Base-by-base conservation (phyloP, 768 basidiomycete species). In the Trametes sanguinea region DNA sequence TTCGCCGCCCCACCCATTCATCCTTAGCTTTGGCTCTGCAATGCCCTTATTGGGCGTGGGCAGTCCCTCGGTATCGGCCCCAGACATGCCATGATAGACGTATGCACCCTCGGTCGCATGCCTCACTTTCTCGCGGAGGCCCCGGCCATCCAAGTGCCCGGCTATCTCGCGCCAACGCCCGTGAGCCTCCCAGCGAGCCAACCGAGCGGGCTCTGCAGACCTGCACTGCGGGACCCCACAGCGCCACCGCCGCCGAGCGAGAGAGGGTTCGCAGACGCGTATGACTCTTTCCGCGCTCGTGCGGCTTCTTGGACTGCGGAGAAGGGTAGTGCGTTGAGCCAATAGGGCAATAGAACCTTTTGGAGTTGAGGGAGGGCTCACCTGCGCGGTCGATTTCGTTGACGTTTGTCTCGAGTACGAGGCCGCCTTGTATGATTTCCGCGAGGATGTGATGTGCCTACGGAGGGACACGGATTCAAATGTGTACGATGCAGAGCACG, bases 371-470 rank as follows among this genome's bases (percentile, higher is more conserved):
- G 40, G 43, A 32, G 37, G 44, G 73, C 86, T 54, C 67, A 92
- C 92, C 85, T 63, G 87, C 81, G 64, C 68, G 76, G 66, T 87
- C 87, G 58, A 94, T 94, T 71, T 92, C 91, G 56, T 92, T 90
- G 29, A 94, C 86, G 73, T 92, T 94, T 11, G 96, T 99, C 74
- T 99, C 97, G 45, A 98, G 80, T 8, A 98, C 97, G 40, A 98
- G 81, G 5, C 97, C 97, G 14, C 95, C 96, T 76, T 98, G 95
- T 29, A 99, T 92, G 54, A 98, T 88, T 75, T 98, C 97, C n/a
- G 89, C 82, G 48, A 99, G 83, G 55, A 98, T 94, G 67, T 96
- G 91, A 70, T 98, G 95, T 3, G 91, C 95, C 94, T 96, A 58
- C 33, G 37, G 45, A 57, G 32, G 39, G 51, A 45, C 37, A 39